Evolutionary conservation across 768 basidiomycete genomes (phyloP).

Genomic region (Leccinum arenicola): DNA sequence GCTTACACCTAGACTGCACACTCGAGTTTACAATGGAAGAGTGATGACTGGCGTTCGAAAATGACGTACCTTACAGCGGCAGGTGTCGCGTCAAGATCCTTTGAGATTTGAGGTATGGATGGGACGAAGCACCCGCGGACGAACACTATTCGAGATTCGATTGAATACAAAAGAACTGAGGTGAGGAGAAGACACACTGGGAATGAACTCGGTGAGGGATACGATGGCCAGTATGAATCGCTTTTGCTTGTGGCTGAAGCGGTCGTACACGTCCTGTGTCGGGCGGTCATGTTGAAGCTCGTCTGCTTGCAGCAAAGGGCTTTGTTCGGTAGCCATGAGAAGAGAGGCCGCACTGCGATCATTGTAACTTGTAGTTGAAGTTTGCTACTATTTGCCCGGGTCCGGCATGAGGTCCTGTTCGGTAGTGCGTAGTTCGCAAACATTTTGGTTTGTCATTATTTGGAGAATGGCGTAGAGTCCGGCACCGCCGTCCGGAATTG

Average conservation of each 20-base stretch:
- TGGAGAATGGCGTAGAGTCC: too few relatives aligned
- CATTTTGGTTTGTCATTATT: too few relatives aligned
- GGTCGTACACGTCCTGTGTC: conserved; percentile 44
- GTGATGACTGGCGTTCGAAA: neutral
- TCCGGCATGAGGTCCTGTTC: too few relatives aligned
- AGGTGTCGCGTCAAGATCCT: conserved; percentile 56
- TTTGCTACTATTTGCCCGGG: too few relatives aligned
- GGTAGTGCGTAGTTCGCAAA: too few relatives aligned
- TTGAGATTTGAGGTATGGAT: conserved; percentile 69
- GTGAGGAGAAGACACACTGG: conserved; percentile 40
- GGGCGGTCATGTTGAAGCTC: neutral
- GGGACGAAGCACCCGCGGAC: conserved; percentile 70
- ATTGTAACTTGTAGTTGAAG: too few relatives aligned
- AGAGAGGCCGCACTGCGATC: too few relatives aligned
- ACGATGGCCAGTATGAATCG: conserved; percentile 52
- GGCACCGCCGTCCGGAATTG: too few relatives aligned
- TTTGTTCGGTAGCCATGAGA: neutral
- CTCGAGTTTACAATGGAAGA: conserved; percentile 48
- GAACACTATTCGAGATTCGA: conserved; percentile 46
- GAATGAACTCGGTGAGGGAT: conserved; percentile 59
- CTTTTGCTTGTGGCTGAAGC: conserved; percentile 56
- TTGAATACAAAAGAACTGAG: neutral
- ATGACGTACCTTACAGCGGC: conserved; percentile 50
- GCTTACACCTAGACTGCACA: neutral
- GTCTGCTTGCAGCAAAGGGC: neutral